Evolutionary conservation across 352 stramenopile genomes (phyloP), one percentile per base, ranked within the genome.

Genomic region (Globisporangium sylvaticum): DNA sequence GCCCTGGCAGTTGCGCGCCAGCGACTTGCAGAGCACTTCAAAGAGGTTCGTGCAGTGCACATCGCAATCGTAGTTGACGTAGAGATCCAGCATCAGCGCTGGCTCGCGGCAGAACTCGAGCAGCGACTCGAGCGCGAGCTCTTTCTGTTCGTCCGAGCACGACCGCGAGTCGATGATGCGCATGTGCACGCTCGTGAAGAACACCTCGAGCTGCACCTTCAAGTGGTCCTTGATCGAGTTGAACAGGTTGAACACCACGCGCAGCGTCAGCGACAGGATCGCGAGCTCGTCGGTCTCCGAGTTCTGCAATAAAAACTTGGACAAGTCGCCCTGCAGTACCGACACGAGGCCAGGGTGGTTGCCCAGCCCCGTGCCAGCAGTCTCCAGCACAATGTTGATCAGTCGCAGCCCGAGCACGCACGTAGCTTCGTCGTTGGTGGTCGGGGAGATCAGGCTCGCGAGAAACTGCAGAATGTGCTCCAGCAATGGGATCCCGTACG

Each of bases 1-100:
- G 9, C 70, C 86, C 65, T 94, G 80, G 61, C 87, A 93, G 63
- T 95, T 95, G 46, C 89, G 88, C 20, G 91, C 88, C 20, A 99
- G 83, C 7, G 92, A 97, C 58, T 94, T 96, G 75, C 93, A 98
- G 59, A 99, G 88, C 46, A 93, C 91, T 73, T 99, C 97, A 74
- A 99, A 99, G 8, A 99, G 84, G 72, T 99, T 99, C 10, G 96
- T 99, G 76, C 97, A 99, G 65, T 98, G 88, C 29, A 99, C 94
- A 70, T 99, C 97, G 73, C 97, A 99, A 78, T 99, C 98, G 78
- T 99, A 99, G 79, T 99, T 99, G 60, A 98, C 94, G 76, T 99
- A 99, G 12, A 99, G 72, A 72, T 99, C 97, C 29, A 98, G 86
- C 94, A 99, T 99, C 24, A 99, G 84, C 39, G 90, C 92, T 5